Percentiles rank a stretch among this genome's conserved stretches.
Evolutionary conservation across 345 rosid species (phyloP).

Genomic region (Cardamine chenopodiifolia): DNA sequence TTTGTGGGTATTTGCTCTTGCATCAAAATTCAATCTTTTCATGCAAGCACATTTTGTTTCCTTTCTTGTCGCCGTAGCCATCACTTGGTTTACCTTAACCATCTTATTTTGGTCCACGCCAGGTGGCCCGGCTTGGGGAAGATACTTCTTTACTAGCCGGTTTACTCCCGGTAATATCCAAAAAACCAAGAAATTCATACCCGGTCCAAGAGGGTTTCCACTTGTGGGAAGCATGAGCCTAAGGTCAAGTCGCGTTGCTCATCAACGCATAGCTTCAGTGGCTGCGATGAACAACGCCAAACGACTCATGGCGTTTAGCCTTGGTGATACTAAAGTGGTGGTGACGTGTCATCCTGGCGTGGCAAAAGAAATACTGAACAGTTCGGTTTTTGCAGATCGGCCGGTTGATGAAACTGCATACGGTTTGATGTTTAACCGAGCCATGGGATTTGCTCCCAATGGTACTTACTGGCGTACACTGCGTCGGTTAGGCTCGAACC

Average conservation of each 20-base stretch:
- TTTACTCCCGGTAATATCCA: conserved; percentile 27
- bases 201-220: conserved; percentile 81
- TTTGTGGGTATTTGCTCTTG: conserved; percentile 59
- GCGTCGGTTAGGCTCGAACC: conserved; percentile 58
- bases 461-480: conserved; percentile 76
- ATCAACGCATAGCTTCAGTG: conserved; percentile 55
- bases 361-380: conserved; percentile 67
- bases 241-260: conserved; percentile 61
- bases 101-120: conserved; percentile 59
- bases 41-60: conserved; percentile 49
- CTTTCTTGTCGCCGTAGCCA: conserved; percentile 44
- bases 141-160: conserved; percentile 37
- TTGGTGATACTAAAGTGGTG: conserved; percentile 63
- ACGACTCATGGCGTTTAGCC: conserved; percentile 75
- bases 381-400: conserved; percentile 75
- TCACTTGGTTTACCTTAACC: conserved; percentile 49
- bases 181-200: conserved; percentile 49
- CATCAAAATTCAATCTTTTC: conserved; percentile 49
- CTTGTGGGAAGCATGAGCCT: conserved; percentile 65
- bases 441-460: conserved; percentile 76
- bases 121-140: conserved; percentile 89
- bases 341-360: conserved; percentile 69
- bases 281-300: conserved; percentile 52
- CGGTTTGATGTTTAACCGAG: conserved; percentile 73
- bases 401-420: conserved; percentile 76